Conservation (phyloP, 345 rosid species). For the Passiflora organensis region DNA sequence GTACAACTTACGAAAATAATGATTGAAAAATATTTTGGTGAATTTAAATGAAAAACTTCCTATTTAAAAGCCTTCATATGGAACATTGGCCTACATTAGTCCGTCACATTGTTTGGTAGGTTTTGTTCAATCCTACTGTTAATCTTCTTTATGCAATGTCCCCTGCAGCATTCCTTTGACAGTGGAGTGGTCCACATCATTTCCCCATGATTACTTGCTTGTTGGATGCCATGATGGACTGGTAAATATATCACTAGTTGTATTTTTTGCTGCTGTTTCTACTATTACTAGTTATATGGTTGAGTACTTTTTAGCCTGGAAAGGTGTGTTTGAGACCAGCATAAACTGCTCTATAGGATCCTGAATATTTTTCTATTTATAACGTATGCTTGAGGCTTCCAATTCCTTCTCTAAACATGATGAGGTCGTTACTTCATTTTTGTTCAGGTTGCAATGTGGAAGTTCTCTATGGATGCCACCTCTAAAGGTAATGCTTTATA, state of each 20-base stretch:
- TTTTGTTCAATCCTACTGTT: constrained; percentile 1
- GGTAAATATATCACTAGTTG: constrained; percentile 31
- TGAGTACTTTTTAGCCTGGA: not conserved
- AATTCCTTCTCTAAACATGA: constrained; percentile 8
- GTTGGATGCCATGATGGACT: constrained; percentile 97
- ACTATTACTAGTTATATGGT: not conserved
- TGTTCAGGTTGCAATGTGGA: constrained; percentile 92
- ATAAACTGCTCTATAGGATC: not conserved
- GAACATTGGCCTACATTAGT: constrained; percentile 5
- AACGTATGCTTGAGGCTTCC: not conserved
- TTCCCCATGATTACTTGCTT: constrained; percentile 64
- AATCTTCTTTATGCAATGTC: constrained; percentile 13
- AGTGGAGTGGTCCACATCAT: constrained; percentile 75
- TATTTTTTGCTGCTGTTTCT: constrained; percentile 7
- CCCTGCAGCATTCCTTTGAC: constrained; percentile 71
- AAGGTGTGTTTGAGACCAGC: not conserved
- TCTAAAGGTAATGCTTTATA: constrained; percentile 44
- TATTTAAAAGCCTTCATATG: not conserved
- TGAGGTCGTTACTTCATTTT: not conserved
- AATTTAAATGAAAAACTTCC: too few species aligned
- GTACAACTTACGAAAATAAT: too few species aligned
- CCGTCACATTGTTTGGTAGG: constrained; percentile 1
- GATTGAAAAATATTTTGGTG: too few species aligned
- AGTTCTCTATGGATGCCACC: constrained; percentile 48
- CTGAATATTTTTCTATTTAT: not conserved